Base-by-base conservation (phyloP, 768 basidiomycete genomes). In the Xerocomellus intermedius region DNA sequence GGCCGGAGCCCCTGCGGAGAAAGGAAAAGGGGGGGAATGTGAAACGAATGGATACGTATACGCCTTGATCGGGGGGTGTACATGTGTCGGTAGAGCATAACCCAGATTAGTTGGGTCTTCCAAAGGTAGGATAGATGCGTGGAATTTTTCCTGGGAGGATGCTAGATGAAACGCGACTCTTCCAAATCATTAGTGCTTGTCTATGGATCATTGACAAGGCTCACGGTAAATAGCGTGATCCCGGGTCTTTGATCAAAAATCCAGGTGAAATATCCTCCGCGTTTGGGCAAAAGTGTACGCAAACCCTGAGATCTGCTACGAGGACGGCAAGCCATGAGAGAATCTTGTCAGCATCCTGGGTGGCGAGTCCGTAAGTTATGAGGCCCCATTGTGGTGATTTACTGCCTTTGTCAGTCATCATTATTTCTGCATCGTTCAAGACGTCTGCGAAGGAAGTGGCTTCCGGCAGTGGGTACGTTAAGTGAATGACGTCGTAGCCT, bases 21-120 rank as follows among this genome's bases (percentile, higher is more conserved):
- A 73, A 10, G 75, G 74, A 55, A 77, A 77, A 5, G 76, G 73
- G 2, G 76, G 77, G 4, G 46, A 57, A 14, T 59, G 57, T 4
- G 72, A 59, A 22, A 75, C 72, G n/a, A 65, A 50, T 7, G 76
- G 74, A 58, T 77, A 77, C 5, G 70, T 63, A 30, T 71, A 68
- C 24, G 64, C 71, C 37, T 60, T 60, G 47, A 77, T 47, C 3
- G 70, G 74, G 21, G 61, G 64, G 22, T 60, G 57, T 13, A 52
- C 42, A 35, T 72, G 57, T 5, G 71, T 67, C 24, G 65, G 61
- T 19, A 69, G 48, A 17, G 17, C 35, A 51, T 67, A 62, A 8
- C 54, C 64, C 32, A 62, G 50, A 39, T 64, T 63, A 14, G 38
- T 55, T 5, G 64, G 47, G 42, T 68, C 69, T 38, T 68, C 61